These are phyloP conservation scores for Porodaedalea pini DNA, from an alignment of 1,284 basidiomycete species.

Conservation along the genomic window DNA sequence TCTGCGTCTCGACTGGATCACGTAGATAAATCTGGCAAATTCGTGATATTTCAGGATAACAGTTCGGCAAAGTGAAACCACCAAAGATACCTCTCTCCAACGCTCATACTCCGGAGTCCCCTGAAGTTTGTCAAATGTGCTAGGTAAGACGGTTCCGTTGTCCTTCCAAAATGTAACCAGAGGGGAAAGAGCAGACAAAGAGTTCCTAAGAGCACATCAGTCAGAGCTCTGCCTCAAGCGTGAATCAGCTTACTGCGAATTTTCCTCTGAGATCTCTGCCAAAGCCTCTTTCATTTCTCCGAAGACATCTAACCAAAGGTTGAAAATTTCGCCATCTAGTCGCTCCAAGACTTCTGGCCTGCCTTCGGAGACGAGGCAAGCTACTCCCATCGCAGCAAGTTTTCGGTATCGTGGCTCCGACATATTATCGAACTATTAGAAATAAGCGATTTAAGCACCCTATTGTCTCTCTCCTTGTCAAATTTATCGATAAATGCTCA, in stretches of 20 bases:
- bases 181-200: constrained; percentile 22
- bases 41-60: constrained; percentile 10
- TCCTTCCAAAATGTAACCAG: constrained; percentile 66
- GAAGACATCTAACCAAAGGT: constrained; percentile 88
- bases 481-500: constrained; percentile 36
- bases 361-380: constrained; percentile 66
- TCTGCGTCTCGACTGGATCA: constrained; percentile 63
- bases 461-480: too few relatives aligned
- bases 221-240: background rate
- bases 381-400: constrained; percentile 70
- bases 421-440: constrained; percentile 76
- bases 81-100: constrained; percentile 53
- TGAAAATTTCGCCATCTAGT: constrained; percentile 73
- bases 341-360: constrained; percentile 66
- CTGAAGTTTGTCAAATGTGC: constrained; percentile 50
- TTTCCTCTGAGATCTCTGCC: constrained; percentile 34
- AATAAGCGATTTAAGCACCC: too few relatives aligned
- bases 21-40: constrained; percentile 53
- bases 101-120: constrained; percentile 68
- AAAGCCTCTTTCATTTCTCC: constrained; percentile 78
- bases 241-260: constrained; percentile 35
- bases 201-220: background rate
- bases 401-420: constrained; percentile 74
- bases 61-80: background rate
- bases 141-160: constrained; percentile 29